Conservation (phyloP, 2,329 filamentous ascomycete genomes). For the Diaporthe capsici region DNA sequence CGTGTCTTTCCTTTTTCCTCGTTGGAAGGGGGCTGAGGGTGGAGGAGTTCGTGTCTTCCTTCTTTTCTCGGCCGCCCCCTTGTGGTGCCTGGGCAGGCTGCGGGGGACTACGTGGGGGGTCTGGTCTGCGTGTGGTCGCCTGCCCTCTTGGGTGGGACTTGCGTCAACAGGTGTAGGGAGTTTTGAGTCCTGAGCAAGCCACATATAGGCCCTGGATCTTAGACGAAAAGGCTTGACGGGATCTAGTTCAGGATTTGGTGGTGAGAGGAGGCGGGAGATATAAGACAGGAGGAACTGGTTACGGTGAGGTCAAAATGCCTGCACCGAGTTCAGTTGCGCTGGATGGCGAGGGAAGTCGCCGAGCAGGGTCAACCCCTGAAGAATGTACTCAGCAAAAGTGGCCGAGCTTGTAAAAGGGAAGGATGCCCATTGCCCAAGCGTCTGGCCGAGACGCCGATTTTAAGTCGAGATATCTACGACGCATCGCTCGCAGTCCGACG, state of each 20-base stretch:
- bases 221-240: not conserved
- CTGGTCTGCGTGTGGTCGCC: not conserved
- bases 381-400: not conserved
- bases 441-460: not conserved
- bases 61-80: not conserved
- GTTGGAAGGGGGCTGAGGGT: not conserved
- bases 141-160: not conserved
- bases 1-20: not conserved
- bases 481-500: not conserved
- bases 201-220: not conserved
- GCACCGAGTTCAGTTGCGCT: not conserved
- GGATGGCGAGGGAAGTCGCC: not conserved
- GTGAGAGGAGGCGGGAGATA: not conserved
- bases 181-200: not conserved
- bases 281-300: not conserved
- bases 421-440: not conserved
- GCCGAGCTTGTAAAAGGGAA: not conserved
- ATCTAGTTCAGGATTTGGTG: not conserved
- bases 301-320: not conserved
- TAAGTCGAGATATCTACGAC: not conserved
- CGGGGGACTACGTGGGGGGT: slow-evolving; percentile 6
- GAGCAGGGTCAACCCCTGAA: slow-evolving; percentile 22
- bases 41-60: not conserved
- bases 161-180: not conserved
- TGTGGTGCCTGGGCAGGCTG: not conserved